Evolutionary conservation across 2,329 filamentous ascomycete species (phyloP), one percentile per base, ranked within the genome.

Genomic region (Penicillium sp.): DNA sequence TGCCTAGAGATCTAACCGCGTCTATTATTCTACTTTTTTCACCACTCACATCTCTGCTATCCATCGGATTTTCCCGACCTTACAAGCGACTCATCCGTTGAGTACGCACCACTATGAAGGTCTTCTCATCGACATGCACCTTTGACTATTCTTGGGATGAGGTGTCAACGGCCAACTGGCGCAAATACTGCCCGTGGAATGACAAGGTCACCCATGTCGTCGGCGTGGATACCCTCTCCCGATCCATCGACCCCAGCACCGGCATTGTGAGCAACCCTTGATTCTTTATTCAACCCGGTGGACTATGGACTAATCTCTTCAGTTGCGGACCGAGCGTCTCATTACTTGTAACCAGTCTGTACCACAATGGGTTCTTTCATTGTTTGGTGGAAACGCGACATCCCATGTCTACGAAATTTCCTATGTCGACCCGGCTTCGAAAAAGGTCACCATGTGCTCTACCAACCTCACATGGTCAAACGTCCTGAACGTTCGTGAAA

Each of bases 141-240:
- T 98, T 94, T 72, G 79, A 95, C 73, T 98, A 98, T 77, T 94
- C 91, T 31, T 98, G 93, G 93, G 88, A 95, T 62, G 91, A 97
- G 69, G 93, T 98, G 23, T 95, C 89, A 17, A 89, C 88, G 10
- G 89, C 87, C 64, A 98, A 98, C 78, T 98, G 93, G 93, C 85
- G 83, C 57, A 98, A 98, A 70, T 98, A 98, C 72, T 94, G 88
- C 60, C 91, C 91, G 14, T 97, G 93, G 91, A 98, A 98, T 74
- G 86, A 96, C 68, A 93, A 95, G 72, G 90, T 87, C n/a, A 87
- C 89, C 27, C 93, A 98, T 69, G 93, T 98, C 53, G 82, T 94
- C 53, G 90, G 88, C 53, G 93, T 97, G 60, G 93, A 98, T 72
- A 97, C 91, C 10, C 71, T 98, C 57, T 84, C 82, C 37, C 86